These are phyloP conservation scores for Clarkia xantiana DNA, from an alignment of 345 rosid genomes.

Conservation along the genomic window DNA sequence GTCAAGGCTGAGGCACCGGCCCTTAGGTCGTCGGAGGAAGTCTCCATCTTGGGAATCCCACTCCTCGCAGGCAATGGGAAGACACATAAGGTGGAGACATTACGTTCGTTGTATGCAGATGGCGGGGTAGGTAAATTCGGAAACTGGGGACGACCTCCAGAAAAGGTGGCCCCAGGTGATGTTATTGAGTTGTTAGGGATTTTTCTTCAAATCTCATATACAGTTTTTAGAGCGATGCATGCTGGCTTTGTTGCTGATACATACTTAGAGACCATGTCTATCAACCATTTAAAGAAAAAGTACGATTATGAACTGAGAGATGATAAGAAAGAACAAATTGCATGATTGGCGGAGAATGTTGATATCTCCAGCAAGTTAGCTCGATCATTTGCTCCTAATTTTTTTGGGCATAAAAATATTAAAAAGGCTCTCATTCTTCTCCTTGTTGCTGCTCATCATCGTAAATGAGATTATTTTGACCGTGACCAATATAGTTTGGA, in stretches of 20 bases:
- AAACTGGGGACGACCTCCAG: too few relatives aligned
- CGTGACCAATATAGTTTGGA: too few relatives aligned
- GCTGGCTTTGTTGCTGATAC: conserved; percentile 99
- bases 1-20: too few relatives aligned
- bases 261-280: conserved; percentile 82
- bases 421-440: conserved; percentile 91
- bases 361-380: conserved; percentile 90
- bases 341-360: conserved; percentile 86
- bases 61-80: too few relatives aligned
- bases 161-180: conserved; percentile 97
- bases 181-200: conserved; percentile 93
- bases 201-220: conserved; percentile 90
- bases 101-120: too few relatives aligned
- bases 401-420: conserved; percentile 96
- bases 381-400: conserved; percentile 84
- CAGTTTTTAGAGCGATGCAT: conserved; percentile 86
- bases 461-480: too few relatives aligned
- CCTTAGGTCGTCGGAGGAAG: too few relatives aligned
- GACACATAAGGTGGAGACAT: too few relatives aligned
- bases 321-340: conserved; percentile 80
- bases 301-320: conserved; percentile 80
- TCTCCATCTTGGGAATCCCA: too few relatives aligned
- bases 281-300: conserved; percentile 85
- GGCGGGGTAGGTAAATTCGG: too few relatives aligned
- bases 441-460: conserved; percentile 93